phyloP scores from a whole-genome alignment of 2,329 filamentous ascomycete species.

The Emericellopsis cladophorae region DNA sequence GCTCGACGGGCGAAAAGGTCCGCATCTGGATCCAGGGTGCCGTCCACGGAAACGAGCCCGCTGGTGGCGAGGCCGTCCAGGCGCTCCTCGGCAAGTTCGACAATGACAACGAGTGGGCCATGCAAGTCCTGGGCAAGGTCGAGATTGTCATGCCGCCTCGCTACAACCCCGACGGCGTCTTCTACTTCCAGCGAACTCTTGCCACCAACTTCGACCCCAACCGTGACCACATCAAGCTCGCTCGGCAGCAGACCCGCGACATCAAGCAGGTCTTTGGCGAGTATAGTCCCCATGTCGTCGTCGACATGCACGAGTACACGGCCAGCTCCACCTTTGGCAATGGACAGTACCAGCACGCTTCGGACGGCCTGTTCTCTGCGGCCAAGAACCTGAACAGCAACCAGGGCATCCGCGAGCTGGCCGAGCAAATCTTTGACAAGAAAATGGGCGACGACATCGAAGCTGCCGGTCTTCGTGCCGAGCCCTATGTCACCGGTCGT shows the following conservation, averaged over 20 bases:
- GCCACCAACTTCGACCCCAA: constrained; percentile 17
- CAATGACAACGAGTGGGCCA: constrained; percentile 14
- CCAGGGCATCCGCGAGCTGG: constrained; percentile 12
- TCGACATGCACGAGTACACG: constrained; percentile 19
- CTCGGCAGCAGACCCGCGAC: constrained; percentile 14
- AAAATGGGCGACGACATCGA: constrained; percentile 15
- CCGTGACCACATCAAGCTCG: constrained; percentile 18
- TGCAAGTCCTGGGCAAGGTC: constrained; percentile 11
- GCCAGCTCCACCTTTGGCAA: constrained; percentile 9
- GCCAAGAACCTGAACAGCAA: constrained; percentile 21
- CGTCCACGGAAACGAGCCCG: constrained; percentile 16
- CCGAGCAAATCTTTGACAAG: constrained; percentile 14
- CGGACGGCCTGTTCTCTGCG: constrained; percentile 17
- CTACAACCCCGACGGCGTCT: constrained; percentile 19
- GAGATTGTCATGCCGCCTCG: constrained; percentile 16
- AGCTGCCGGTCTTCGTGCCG: constrained; percentile 11
- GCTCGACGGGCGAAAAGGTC: constrained; percentile 8
- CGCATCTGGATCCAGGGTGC: constrained; percentile 18
- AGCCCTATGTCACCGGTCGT: constrained; percentile 14
- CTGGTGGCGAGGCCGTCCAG: constrained; percentile 14
- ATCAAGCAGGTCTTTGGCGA: constrained; percentile 14
- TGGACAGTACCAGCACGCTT: constrained; percentile 9
- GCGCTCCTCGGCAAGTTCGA: constrained; percentile 17
- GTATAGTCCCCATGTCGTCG: constrained; percentile 15
- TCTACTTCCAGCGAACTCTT: constrained; percentile 17